Evolutionary conservation across 106 monocot species (phyloP).

Genomic region (Cymbidium sinense): DNA sequence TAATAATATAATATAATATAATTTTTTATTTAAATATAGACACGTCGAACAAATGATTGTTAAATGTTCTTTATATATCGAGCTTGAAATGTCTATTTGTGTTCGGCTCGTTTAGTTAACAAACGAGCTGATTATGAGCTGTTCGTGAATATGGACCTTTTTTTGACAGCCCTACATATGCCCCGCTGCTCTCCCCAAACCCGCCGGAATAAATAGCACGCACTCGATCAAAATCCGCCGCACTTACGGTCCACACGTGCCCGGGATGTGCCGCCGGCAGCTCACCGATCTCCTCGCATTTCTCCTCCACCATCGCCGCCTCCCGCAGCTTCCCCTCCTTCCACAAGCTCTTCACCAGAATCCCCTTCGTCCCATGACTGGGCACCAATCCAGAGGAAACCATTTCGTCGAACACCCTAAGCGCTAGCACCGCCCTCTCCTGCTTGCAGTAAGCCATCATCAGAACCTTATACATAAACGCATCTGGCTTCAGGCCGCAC

Average conservation of each 20-base stretch:
- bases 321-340: conserved; percentile 80
- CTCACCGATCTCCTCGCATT: conserved; percentile 37
- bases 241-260: conserved; percentile 82
- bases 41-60: too few species aligned
- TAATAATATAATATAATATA: too few species aligned
- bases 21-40: too few species aligned
- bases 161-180: too few species aligned
- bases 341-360: conserved; percentile 90
- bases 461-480: conserved; percentile 52
- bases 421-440: conserved; percentile 54
- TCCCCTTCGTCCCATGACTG: conserved; percentile 31
- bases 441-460: conserved; percentile 55
- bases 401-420: conserved; percentile 87
- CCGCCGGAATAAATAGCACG: conserved; percentile 51
- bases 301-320: conserved; percentile 74
- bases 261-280: conserved; percentile 39
- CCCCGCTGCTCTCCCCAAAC: neutral
- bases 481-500: conserved; percentile 62
- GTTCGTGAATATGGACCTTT: too few species aligned
- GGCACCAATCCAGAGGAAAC: conserved; percentile 27
- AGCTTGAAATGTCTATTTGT: too few species aligned
- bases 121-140: too few species aligned
- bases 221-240: conserved; percentile 44
- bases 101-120: too few species aligned
- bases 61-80: too few species aligned